A percentile compares a stretch with the other conserved stretches of the same genome.
Conservation (phyloP, 2,329 filamentous ascomycete genomes). For the Gnomoniopsis smithogilvyi region DNA sequence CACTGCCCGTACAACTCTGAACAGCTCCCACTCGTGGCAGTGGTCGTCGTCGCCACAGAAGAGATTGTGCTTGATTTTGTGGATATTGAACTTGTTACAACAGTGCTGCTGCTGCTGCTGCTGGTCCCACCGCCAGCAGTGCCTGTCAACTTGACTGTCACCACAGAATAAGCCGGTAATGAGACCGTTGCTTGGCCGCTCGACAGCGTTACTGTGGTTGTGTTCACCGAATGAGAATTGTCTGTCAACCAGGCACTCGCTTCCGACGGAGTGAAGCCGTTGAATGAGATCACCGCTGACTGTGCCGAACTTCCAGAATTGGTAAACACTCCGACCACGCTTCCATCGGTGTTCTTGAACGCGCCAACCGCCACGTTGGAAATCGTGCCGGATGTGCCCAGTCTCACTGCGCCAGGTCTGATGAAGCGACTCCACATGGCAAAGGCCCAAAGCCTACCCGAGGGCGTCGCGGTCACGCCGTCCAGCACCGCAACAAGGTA, state of each 20-base stretch:
- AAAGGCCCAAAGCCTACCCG: slow-evolving; percentile 28
- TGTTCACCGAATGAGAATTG: slow-evolving; percentile 26
- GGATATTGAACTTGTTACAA: neutral
- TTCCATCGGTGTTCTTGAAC: slow-evolving; percentile 31
- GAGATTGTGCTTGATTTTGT: neutral
- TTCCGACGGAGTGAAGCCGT: slow-evolving; percentile 24
- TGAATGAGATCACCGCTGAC: slow-evolving; percentile 26
- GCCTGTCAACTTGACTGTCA: slow-evolving; percentile 22
- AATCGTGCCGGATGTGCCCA: slow-evolving; percentile 24
- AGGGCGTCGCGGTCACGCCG: slow-evolving; percentile 21
- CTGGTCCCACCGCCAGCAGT: neutral
- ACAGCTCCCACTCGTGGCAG: slow-evolving; percentile 5
- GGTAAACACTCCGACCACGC: slow-evolving; percentile 28
- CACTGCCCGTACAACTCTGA: slow-evolving; percentile 10
- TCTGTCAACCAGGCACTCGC: slow-evolving; percentile 35
- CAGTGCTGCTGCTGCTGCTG: neutral
- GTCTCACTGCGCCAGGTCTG: slow-evolving; percentile 26
- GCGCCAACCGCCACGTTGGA: slow-evolving; percentile 23
- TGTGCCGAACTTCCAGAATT: slow-evolving; percentile 27
- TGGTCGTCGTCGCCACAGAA: neutral
- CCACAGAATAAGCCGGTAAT: slow-evolving; percentile 22
- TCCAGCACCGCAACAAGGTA: slow-evolving; percentile 20
- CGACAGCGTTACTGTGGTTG: slow-evolving; percentile 17
- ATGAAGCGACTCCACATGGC: slow-evolving; percentile 29
- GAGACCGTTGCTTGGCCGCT: slow-evolving; percentile 21